Evolutionary conservation across 2,329 filamentous ascomycete species (phyloP).

Genomic region (Fusarium sp.): DNA sequence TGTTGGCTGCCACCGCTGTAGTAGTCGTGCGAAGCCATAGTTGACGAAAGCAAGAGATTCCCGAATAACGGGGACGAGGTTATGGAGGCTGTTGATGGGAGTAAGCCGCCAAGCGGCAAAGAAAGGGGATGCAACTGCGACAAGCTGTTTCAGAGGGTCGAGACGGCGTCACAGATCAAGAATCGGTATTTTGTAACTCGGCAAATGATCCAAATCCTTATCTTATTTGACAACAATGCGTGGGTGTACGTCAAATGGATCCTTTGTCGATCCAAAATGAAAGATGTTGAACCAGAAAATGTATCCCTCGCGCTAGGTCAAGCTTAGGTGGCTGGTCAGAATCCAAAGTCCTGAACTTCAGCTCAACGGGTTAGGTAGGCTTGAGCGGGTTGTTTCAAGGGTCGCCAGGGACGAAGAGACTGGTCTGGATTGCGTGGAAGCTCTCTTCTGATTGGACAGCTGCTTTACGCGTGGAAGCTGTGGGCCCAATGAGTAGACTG

Average conservation of each 20-base stretch:
- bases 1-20: slow-evolving; percentile 60
- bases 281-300: slow-evolving; percentile 16
- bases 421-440: slow-evolving; percentile 37
- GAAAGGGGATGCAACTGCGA: slow-evolving; percentile 30
- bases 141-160: slow-evolving; percentile 22
- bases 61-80: slow-evolving; percentile 13
- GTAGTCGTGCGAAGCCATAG: slow-evolving; percentile 73
- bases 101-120: slow-evolving; percentile 34
- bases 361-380: background rate
- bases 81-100: slow-evolving; percentile 5
- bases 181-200: slow-evolving; percentile 2
- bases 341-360: slow-evolving; percentile 20
- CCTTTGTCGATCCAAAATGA: background rate
- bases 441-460: slow-evolving; percentile 31
- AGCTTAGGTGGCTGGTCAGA: slow-evolving; percentile 30
- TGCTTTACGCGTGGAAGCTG: slow-evolving; percentile 29
- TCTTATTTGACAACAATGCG: background rate
- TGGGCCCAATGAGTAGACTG: slow-evolving; percentile 16
- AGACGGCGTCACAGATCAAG: slow-evolving; percentile 8
- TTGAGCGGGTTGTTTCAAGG: slow-evolving; percentile 23
- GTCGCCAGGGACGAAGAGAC: slow-evolving; percentile 17
- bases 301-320: background rate
- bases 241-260: background rate
- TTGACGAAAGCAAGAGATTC: slow-evolving; percentile 11
- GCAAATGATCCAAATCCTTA: background rate